These are phyloP conservation scores for Trichoderma asperelloides DNA, from an alignment of 495 filamentous ascomycete species.

Conservation along the genomic window DNA sequence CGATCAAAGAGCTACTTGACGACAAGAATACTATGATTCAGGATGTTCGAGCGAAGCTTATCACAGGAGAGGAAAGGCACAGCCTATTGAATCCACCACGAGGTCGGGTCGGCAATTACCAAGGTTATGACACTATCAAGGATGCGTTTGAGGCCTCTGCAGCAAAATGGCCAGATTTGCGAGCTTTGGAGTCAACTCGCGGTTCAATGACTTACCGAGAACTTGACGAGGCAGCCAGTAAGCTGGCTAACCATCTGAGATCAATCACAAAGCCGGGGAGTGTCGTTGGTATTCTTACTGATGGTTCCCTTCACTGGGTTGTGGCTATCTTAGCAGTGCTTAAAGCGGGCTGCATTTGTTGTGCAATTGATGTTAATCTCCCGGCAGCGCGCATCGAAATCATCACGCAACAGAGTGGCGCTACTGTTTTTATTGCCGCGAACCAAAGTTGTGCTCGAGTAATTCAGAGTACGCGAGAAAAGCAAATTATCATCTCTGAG, in stretches of 20 bases:
- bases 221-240: slow-evolving; percentile 14
- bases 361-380: slow-evolving; percentile 20
- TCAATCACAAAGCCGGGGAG: slow-evolving; percentile 4
- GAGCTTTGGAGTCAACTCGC: slow-evolving; percentile 12
- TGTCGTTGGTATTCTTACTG: slow-evolving; percentile 18
- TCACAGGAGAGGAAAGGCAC: neutral
- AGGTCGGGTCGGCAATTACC: neutral
- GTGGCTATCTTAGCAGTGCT: slow-evolving; percentile 20
- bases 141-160: slow-evolving; percentile 11
- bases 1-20: neutral
- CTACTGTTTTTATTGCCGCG: slow-evolving; percentile 9
- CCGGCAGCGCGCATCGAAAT: slow-evolving; percentile 13
- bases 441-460: neutral
- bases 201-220: slow-evolving; percentile 18
- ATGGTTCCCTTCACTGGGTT: slow-evolving; percentile 23
- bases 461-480: neutral
- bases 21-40: neutral
- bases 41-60: neutral
- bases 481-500: neutral
- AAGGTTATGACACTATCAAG: neutral
- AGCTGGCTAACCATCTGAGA: slow-evolving; percentile 4
- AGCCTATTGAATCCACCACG: neutral
- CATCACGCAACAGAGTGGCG: slow-evolving; percentile 11
- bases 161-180: slow-evolving; percentile 12
- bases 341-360: slow-evolving; percentile 20